Base-by-base conservation (phyloP, 2,329 filamentous ascomycete genomes). In the Hymenoscyphus scutula region DNA sequence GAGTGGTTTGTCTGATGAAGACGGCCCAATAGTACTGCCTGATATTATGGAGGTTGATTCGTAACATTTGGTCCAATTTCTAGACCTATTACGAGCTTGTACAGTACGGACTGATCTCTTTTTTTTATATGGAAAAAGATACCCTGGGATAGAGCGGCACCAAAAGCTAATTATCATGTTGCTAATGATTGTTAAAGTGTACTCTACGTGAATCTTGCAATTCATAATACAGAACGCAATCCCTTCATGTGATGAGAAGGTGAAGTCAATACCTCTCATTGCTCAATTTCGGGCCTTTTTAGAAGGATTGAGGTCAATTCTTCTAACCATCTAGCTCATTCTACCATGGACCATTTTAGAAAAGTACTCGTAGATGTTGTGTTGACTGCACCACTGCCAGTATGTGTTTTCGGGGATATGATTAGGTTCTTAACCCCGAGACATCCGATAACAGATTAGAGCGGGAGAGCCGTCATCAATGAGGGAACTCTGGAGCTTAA, bases 111-210 rank as follows among this genome's bases (percentile, higher is more conserved):
- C n/a, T 13, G 45, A 13, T 51, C 56, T 15, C 30, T 57, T 32
- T 65, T 62, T 62, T 60, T 65, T 56, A 64, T 61, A 57, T 56
- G 66, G 65, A 67, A 63, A 29, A 37, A 68, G 67, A 72, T 72
- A 71, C 70, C 71, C 45, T 57, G 56, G 61, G 62, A 25, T 51
- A 51, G 45, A 51, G 45, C 8, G 45, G 23, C 4, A 23, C 45
- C 19, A 23, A 51, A 25, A 51, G 23, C 23, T 51, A 27, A 51
- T 23, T 37, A 10, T 13, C 45, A 13, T 51, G 8, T 48, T 48
- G 19, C 10, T 23, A 10, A 51, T 25, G 13, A 13, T 13, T 17
- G 1, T 29, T 29, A 29, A 29, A 4, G 5, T 37, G 13, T 13
- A 37, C 17, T 37, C 34, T 37, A 37, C 3, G 34, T 37, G 34